phyloP scores from a whole-genome alignment of 352 stramenopile species.

The Pythium volutum region DNA sequence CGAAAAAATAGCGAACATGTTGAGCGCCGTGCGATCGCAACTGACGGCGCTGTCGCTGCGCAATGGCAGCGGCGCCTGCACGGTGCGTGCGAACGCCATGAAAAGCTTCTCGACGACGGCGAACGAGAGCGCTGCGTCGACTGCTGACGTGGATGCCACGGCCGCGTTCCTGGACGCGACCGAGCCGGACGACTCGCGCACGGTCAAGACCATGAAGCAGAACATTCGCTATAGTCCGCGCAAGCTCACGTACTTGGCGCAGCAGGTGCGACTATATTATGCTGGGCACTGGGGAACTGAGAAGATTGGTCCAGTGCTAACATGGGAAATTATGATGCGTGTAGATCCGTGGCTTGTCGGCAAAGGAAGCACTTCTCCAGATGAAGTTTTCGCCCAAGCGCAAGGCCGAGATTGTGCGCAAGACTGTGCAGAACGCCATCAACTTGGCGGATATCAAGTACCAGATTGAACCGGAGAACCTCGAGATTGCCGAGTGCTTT shows the following conservation, averaged over 20 bases:
- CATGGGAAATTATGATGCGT: background rate
- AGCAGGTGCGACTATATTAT: constrained; percentile 40
- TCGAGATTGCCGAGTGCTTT: constrained; percentile 82
- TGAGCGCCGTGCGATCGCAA: constrained; percentile 56
- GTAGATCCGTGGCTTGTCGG: constrained; percentile 66
- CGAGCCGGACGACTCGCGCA: constrained; percentile 45
- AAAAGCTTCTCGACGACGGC: constrained; percentile 45
- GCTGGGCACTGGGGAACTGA: background rate
- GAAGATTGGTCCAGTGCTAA: no score
- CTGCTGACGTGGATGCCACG: constrained; percentile 54
- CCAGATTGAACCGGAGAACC: constrained; percentile 82
- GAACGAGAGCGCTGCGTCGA: constrained; percentile 4
- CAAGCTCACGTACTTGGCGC: constrained; percentile 79
- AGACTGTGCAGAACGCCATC: constrained; percentile 85
- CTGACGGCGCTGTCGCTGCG: constrained; percentile 60
- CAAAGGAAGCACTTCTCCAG: constrained; percentile 75
- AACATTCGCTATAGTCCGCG: constrained; percentile 76
- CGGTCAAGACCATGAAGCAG: constrained; percentile 80
- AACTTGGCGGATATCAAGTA: constrained; percentile 89
- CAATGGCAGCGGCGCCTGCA: constrained; percentile 27
- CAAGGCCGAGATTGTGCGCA: constrained; percentile 77
- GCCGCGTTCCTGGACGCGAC: constrained; percentile 63
- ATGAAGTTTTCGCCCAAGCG: constrained; percentile 88
- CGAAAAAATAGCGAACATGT: constrained; percentile 29
- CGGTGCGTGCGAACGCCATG: constrained; percentile 15